Evolutionary conservation across 805 yeast genomes (phyloP), one percentile per base, ranked within the genome.

Genomic region (Tetrapisispora namnaoensis): DNA sequence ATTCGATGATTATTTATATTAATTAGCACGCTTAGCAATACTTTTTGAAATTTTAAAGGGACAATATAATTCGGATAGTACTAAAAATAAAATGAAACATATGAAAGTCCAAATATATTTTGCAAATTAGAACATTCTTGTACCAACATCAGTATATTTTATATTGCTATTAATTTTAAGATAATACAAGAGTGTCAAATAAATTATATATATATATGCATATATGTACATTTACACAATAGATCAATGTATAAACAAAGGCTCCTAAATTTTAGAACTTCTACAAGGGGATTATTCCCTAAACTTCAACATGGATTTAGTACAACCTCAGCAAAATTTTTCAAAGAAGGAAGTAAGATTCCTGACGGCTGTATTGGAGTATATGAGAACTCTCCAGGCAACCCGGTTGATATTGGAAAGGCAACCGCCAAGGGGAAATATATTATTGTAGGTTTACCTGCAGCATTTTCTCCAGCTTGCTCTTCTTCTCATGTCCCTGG

Each of bases 401-500:
- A 80, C 58, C 63, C 67, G 20, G 73, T 82, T 52, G 73, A 80
- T 60, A 68, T 84, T 45, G 77, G 83, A 27, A 72, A 73, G 38
- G 67, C 65, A 51, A 69, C 72, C 38, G 62, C 62, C 21, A 44
- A 55, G 46, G 83, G 83, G n/a, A 78, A 74, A 58, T 70, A 74
- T 40, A 56, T 83, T 37, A 67, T 83, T 37, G 72, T 82, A 20
- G 73, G 83, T 40, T 85, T 84, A 32, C 91, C 93, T 49, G 93
- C 89, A 51, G 91, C 95, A 9, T 86, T 84, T 72, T 84, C 95
- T 24, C 93, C 90, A 45, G 79, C 89, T 10, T 84, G 90, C 65
- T 74, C 84, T 46, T 78, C 74, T 44, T 71, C 76, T 53, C 91
- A 83, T 67, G 74, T 83, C 49, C 90, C 90, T 37, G 85, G 83